Evolutionary conservation across 768 basidiomycete species (phyloP), one percentile per base, ranked within the genome.

Genomic region (Amanita phalloides): DNA sequence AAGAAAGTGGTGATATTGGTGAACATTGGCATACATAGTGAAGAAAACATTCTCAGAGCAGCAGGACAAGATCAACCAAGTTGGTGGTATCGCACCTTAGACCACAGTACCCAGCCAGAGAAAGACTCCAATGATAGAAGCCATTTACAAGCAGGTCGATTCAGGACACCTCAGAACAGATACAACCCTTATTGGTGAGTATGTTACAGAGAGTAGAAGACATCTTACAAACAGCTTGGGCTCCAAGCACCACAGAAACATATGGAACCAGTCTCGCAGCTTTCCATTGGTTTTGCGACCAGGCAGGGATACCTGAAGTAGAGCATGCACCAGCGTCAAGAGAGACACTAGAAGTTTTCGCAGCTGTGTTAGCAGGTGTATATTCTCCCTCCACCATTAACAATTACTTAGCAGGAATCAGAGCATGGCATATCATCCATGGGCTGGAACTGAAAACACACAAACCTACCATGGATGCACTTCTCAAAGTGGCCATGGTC

Each of bases 371-470:
- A 1, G 17, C 38, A 0, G 38, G 38, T 0, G 20, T 39, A 4
- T 39, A 39, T 51, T 52, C 71, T 0, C 62, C 60, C 0, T 54
- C 47, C 13, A 62, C 71, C 0, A 54, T 76, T 0, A 36, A 47
- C 1, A 75, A 74, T 58, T 74, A 71, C 49, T 17, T 74, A 0
- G 54, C 56, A 1, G 70, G 67, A 0, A 41, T 77, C 1, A 56
- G 66, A 1, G 73, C 75, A 2, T 79, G 75, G 75, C 74, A 79
- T 55, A 59, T 68, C 1, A 45, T 77, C 0, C 74, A 79, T 51
- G 61, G 72, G 0, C 4, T 70, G 0, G 41, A 25, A 0, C 76
- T 69, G 68, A 41, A 11, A 0, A 49, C 68, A 1, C 55, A 69
- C 25, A 41, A 61, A 0, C 38, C 43, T 0, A 58, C 67, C 20